Evolutionary conservation across 2,329 filamentous ascomycete genomes (phyloP), one percentile per base, ranked within the genome.

Genomic region (Colletotrichum destructivum): DNA sequence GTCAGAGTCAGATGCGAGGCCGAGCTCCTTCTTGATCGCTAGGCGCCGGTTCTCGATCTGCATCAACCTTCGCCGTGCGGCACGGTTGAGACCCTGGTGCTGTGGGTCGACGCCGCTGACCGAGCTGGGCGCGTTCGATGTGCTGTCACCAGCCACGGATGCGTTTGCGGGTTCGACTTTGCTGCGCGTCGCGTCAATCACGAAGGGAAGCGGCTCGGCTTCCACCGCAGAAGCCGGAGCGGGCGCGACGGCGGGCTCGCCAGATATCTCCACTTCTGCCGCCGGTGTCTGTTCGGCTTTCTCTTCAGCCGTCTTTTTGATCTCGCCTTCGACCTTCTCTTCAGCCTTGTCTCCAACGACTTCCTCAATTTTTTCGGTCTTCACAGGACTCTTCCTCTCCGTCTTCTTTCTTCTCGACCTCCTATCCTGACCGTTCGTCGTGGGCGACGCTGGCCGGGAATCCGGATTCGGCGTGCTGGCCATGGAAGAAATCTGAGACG

Each of bases 401-500:
- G 61, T 18, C 61, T 69, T 72, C 56, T 69, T 63, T 49, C 63
- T 56, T 60, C 26, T 35, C 40, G 59, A 18, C 51, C 47, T 71
- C 62, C 52, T 65, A 59, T 76, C 66, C 65, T 72, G 63, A 64
- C 56, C 64, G 63, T 66, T 71, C 55, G 31, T 74, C 44, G 47
- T 57, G 35, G 63, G 66, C 55, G 65, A 63, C 23, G 42, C 51
- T 15, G 68, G 49, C 23, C 69, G 40, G 65, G 59, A 54, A 12
- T 72, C 66, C 2, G 65, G 69, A 40, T 64, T 69, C 49, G 69
- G 69, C 6, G 69, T 69, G 59, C 69, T 72, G n/a, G 65, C 69
- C 31, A 60, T 40, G 16, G 65, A 72, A 1, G 69, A 55, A 3
- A 60, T 49, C 7, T 55, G 42, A 21, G 66, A 69, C 2, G 42